Evolutionary conservation across 768 basidiomycete species (phyloP), one percentile per base, ranked within the genome.

Genomic region (Amanita rubescens): DNA sequence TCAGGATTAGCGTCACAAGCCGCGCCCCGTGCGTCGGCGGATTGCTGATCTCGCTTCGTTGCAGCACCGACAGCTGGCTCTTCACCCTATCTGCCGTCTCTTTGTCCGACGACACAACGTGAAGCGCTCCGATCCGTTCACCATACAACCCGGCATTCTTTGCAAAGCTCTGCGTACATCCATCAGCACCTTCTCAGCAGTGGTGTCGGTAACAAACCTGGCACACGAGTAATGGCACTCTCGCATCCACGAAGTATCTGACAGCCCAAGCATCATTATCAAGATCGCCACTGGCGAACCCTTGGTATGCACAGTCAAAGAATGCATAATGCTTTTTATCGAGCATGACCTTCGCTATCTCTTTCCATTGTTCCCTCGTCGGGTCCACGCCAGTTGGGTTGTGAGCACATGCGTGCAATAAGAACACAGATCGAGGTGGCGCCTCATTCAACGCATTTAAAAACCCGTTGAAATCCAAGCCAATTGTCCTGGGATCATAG

Each of bases 311-410:
- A 65, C 87, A 88, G 71, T 98, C 94, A 66, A 97, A 92, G 72
- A 95, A 94, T 30, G 86, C 85, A 63, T 82, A 95, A 67, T 94
- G 94, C 12, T 79, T 75, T 69, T 84, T 87, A 44, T 73, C 69
- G 27, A 86, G 65, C 65, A 96, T 80, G 51, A 84, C 70, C 34
- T 85, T 77, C 35, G 88, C 87, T 60, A 97, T 79, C 54, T 73
- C 67, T 56, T 77, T 71, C 94, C 94, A 98, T 67, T 97, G 87
- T 59, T 87, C 91, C 43, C 66, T 67, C 32, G 91, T 93, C 6
- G 94, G 94, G 68, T 98, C 94, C 25, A 95, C 90, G 2, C 94
- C 94, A 2, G 95, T 98, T 7, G 94, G 94, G 65, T 98, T 98
- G 69, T 98, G 94, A 37, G 94, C 94, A 66, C 94, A 96, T 8